Evolutionary conservation across 176 grass and related monocot genomes (phyloP), one percentile per base, ranked within the genome.

Genomic region (Juncus effusus): DNA sequence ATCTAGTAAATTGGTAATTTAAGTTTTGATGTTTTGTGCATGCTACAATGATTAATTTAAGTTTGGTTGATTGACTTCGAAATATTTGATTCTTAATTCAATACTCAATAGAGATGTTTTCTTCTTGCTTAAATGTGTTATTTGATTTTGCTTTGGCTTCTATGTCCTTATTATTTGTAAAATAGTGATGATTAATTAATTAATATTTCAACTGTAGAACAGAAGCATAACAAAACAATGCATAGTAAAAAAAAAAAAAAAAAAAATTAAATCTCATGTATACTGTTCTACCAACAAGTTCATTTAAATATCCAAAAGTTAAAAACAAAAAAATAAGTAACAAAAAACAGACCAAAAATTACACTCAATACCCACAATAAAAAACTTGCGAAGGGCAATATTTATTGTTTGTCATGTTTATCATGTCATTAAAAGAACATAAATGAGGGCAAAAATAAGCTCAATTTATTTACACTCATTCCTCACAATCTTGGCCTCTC

Each of bases 311-410:
- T 55, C 58, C 54, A 47, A 38, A 4, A 44, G 58, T 42, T 42
- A 58, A 10, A 59, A 9, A 47, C 14, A 8, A 45, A 45, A 45
- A 36, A 72, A 41, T 40, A 16, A 64, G 45, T 7, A 59, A 44
- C 1, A 54, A 7, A 71, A 44, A 59, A 4, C 36, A 40, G 44
- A 70, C 10, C 9, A 59, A 3, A 56, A 40, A 72, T 59, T 72
- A 60, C 53, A 72, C 69, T 72, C 69, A 56, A 60, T 36, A 60
- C 52, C 51, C 54, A 72, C 9, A 58, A 72, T 58, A 37, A 72
- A 41, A 59, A 59, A 72, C 7, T 56, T 72, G 44, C 58, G 38
- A 72, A 47, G 69, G 40, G 55, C 53, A 60, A 40, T 35, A 57
- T 72, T 72, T 56, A 72, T 70, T 72, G 55, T 72, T 44, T 60